Percentiles rank a stretch among this genome's conserved stretches.
phyloP scores from a whole-genome alignment of 2,329 filamentous ascomycete genomes.

The Alternaria ventricosa region DNA sequence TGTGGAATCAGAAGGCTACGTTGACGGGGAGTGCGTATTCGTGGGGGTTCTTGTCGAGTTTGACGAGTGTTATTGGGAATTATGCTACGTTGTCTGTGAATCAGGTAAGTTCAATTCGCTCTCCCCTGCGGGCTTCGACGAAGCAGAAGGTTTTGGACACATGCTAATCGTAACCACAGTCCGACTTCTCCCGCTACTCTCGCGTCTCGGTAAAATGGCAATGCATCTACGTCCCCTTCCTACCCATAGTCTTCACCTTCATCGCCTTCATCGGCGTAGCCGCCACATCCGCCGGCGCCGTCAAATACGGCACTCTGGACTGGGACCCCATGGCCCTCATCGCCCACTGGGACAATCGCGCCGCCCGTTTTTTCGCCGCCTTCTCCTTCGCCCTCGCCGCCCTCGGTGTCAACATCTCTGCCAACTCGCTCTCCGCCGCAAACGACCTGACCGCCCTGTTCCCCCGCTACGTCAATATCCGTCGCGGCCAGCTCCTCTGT shows the following conservation, averaged over 20 bases:
- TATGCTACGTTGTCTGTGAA: constrained; percentile 62
- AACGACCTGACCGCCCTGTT: constrained; percentile 62
- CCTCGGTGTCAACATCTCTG: constrained; percentile 61
- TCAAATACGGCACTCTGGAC: constrained; percentile 57
- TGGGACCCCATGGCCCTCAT: constrained; percentile 55
- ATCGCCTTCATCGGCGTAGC: constrained; percentile 65
- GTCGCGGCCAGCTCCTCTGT: constrained; percentile 56
- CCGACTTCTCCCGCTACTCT: constrained; percentile 64
- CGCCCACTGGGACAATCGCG: constrained; percentile 47
- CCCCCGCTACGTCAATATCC: constrained; percentile 61
- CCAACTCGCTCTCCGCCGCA: constrained; percentile 61
- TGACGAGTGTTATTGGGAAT: constrained; percentile 58
- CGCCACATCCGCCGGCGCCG: constrained; percentile 61
- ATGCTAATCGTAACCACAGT: constrained; percentile 42
- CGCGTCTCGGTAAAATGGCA: constrained; percentile 58
- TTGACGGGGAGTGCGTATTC: constrained; percentile 59
- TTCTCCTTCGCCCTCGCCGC: constrained; percentile 57
- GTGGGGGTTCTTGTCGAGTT: constrained; percentile 60
- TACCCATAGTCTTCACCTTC: constrained; percentile 62
- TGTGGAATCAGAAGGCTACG: constrained; percentile 56
- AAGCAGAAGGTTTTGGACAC: too few relatives aligned
- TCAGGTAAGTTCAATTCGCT: constrained; percentile 48
- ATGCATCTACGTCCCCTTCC: constrained; percentile 58
- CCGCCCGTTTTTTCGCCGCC: constrained; percentile 51
- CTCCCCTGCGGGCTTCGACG: too few relatives aligned